These are phyloP conservation scores for Globisporangium paddicum DNA, from an alignment of 352 stramenopile genomes.

Conservation along the genomic window DNA sequence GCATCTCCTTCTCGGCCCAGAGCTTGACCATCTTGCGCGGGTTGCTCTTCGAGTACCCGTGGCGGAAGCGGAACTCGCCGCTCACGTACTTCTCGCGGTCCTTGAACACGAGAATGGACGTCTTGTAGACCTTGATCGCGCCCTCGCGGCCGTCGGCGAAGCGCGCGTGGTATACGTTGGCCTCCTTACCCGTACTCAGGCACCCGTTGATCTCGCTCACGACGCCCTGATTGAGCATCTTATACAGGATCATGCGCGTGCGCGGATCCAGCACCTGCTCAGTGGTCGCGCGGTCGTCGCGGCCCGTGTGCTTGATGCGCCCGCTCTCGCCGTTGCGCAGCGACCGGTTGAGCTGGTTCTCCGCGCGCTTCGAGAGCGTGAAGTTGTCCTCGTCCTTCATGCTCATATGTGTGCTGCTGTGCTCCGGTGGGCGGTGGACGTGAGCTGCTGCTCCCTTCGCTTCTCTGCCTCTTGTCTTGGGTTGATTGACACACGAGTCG, in stretches of 20 bases:
- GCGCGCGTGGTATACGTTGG: conserved; percentile 98
- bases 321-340: conserved; percentile 76
- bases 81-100: conserved; percentile 99
- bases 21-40: conserved; percentile 99
- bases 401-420: not conserved
- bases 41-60: conserved; percentile 97
- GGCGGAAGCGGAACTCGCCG: conserved; percentile 97
- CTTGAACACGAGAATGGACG: conserved; percentile 98
- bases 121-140: conserved; percentile 86
- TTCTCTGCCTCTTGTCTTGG: too few species aligned
- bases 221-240: conserved; percentile 96
- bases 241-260: conserved; percentile 98
- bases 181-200: conserved; percentile 98
- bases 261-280: conserved; percentile 98
- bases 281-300: conserved; percentile 97
- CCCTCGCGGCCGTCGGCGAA: conserved; percentile 69
- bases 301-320: conserved; percentile 88
- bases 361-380: conserved; percentile 66
- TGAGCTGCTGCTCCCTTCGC: too few species aligned
- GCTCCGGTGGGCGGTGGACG: too few species aligned
- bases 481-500: too few species aligned
- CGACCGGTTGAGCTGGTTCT: conserved; percentile 74
- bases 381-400: conserved; percentile 69
- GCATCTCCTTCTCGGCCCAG: conserved; percentile 99
- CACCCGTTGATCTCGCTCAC: conserved; percentile 98